Evolutionary conservation across 2,329 filamentous ascomycete genomes (phyloP), one percentile per base, ranked within the genome.

Genomic region (Ophiocordyceps camponoti-saundersi): DNA sequence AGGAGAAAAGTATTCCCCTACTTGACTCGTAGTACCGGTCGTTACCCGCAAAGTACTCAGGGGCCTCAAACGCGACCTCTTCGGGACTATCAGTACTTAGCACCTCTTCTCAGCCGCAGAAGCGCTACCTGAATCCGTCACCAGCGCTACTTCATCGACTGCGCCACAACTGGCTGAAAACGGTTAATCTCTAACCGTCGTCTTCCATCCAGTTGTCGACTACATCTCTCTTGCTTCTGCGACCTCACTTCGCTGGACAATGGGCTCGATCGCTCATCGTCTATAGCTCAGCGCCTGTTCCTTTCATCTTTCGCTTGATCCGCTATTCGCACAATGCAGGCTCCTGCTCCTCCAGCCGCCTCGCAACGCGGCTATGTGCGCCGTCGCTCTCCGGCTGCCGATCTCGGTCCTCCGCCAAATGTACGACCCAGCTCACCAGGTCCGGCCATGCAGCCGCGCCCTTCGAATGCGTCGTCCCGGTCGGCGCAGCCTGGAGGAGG

Each of bases 401-500:
- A 82, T 52, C 70, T 71, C 56, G 74, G 73, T 46, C 74, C 71
- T 55, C 71, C 77, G 45, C 68, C 73, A 48, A 73, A 67, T 60
- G 66, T 76, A 47, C 71, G 77, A 48, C 67, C 75, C 44, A 80
- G 78, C 57, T 82, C 80, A 46, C 79, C 81, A 32, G 72, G 70
- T 54, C 67, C 78, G 32, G 70, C 68, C 52, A 67, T 77, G 52
- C 79, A 78, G 52, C 68, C 76, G 49, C 77, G 82, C 49, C 70
- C 73, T 29, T 84, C 82, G 10, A 79, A 76, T 43, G 73, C 77
- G 30, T 88, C 83, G 44, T 77, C 81, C 48, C 77, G 80, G 58
- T 79, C 81, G 23, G 61, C 61, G n/a, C 67, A 68, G 51, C 52
- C 57, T 26, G 52, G 58, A 36, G 41, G 57, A 34, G 41, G 49